phyloP scores from a whole-genome alignment of 495 filamentous ascomycete genomes.

The Stereocaulon alpinum region DNA sequence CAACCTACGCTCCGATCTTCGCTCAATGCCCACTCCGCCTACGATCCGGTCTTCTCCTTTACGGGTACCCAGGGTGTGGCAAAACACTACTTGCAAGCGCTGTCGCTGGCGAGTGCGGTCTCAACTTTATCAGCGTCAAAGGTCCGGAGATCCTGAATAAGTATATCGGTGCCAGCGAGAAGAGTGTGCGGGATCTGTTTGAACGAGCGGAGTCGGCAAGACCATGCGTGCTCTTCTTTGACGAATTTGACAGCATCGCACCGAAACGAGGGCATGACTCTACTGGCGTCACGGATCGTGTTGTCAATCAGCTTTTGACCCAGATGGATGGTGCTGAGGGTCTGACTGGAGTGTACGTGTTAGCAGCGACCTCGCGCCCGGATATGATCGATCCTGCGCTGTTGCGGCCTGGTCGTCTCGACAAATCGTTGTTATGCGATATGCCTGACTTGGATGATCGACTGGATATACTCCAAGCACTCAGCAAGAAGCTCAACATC shows the following conservation, averaged over 20 bases:
- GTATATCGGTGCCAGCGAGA: conserved; percentile 94
- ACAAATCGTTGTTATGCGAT: conserved; percentile 84
- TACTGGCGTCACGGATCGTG: conserved; percentile 94
- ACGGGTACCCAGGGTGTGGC: conserved; percentile 91
- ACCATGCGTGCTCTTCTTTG: conserved; percentile 92
- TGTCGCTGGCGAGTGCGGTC: conserved; percentile 87
- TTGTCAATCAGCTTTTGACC: conserved; percentile 94
- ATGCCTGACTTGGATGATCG: conserved; percentile 71
- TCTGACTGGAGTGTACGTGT: conserved; percentile 84
- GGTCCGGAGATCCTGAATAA: conserved; percentile 97
- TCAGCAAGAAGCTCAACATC: conserved; percentile 69
- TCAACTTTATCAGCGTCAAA: conserved; percentile 97
- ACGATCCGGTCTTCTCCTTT: conserved; percentile 82
- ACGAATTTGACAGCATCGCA: conserved; percentile 95
- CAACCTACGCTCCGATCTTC: conserved; percentile 96
- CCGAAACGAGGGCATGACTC: conserved; percentile 95
- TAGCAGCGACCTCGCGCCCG: conserved; percentile 82
- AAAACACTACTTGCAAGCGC: conserved; percentile 91
- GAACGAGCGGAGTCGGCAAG: conserved; percentile 81
- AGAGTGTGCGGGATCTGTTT: conserved; percentile 88
- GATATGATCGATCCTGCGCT: conserved; percentile 93
- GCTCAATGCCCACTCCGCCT: conserved; percentile 87
- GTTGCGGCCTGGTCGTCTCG: conserved; percentile 76
- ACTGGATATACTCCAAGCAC: conserved; percentile 72
- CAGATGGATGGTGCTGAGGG: conserved; percentile 99